Conservation (phyloP, 768 basidiomycete species). For the Leccinum subgranulosum region DNA sequence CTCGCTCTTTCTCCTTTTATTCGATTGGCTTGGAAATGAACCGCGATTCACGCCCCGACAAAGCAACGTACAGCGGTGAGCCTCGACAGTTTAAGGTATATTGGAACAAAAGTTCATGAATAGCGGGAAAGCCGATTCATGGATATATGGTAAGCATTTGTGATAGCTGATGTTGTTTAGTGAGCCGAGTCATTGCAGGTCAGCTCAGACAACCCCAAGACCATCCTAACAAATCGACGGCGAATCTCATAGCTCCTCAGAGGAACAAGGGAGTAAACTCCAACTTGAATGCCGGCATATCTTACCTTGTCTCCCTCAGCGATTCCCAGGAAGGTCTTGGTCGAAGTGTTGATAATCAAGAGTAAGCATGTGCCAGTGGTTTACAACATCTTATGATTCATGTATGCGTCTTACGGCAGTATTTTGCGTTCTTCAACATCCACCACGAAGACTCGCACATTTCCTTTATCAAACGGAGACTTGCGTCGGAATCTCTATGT, state of each 20-base stretch:
- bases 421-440: constrained; percentile 28
- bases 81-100: not conserved
- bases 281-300: not conserved
- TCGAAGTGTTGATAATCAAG: constrained; percentile 49
- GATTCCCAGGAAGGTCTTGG: constrained; percentile 32
- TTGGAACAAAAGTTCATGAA: not conserved
- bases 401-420: constrained; percentile 33
- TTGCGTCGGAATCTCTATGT: constrained; percentile 78
- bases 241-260: not conserved
- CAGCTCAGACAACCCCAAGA: constrained; percentile 9
- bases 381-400: not conserved
- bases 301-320: constrained; percentile 15
- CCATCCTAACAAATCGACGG: constrained; percentile 1
- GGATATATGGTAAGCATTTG: constrained; percentile 9
- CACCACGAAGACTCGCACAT: constrained; percentile 4
- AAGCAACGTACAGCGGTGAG: constrained; percentile 31
- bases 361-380: constrained; percentile 42
- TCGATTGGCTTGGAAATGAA: constrained; percentile 21
- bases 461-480: constrained; percentile 33
- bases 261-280: constrained; percentile 11
- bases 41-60: constrained; percentile 38
- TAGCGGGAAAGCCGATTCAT: constrained; percentile 4
- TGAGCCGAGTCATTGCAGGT: constrained; percentile 9
- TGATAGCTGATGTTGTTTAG: not conserved
- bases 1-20: constrained; percentile 15